Percentiles rank a stretch among this genome's conserved stretches.
phyloP scores from a whole-genome alignment of 345 rosid species.

The Linum lewisii region DNA sequence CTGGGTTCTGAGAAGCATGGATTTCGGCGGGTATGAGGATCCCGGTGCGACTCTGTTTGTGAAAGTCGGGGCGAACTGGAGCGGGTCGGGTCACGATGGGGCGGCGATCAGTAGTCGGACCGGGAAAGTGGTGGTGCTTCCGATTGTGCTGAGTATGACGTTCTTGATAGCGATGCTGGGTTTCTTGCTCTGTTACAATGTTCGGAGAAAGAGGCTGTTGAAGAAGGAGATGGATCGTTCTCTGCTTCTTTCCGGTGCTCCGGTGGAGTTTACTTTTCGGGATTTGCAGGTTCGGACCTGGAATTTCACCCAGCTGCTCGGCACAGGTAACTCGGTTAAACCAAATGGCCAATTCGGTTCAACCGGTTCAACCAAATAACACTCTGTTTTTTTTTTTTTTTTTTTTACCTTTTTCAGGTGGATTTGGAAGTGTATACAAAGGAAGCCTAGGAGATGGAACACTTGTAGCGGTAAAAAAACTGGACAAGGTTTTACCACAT shows the following conservation, averaged over 20 bases:
- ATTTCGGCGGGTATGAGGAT: constrained; percentile 76
- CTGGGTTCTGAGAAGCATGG: constrained; percentile 63
- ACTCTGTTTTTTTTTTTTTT: not conserved
- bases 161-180: constrained; percentile 55
- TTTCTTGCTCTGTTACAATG: constrained; percentile 49
- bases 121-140: constrained; percentile 45
- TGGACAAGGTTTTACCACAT: constrained; percentile 26
- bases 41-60: constrained; percentile 69
- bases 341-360: constrained; percentile 7
- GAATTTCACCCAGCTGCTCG: constrained; percentile 65
- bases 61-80: constrained; percentile 37
- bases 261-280: constrained; percentile 56
- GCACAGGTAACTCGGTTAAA: constrained; percentile 43
- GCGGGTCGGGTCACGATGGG: constrained; percentile 20
- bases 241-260: constrained; percentile 51
- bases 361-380: not conserved
- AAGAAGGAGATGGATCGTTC: constrained; percentile 45
- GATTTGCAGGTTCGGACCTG: constrained; percentile 56
- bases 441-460: constrained; percentile 23
- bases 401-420: too few relatives aligned
- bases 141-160: constrained; percentile 52
- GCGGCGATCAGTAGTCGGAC: constrained; percentile 10
- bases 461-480: constrained; percentile 21
- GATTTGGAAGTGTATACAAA: constrained; percentile 27
- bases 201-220: constrained; percentile 43